Evolutionary conservation across 1,139 yeast genomes (phyloP).

Genomic region (Blastobotrys illinoisensis): DNA sequence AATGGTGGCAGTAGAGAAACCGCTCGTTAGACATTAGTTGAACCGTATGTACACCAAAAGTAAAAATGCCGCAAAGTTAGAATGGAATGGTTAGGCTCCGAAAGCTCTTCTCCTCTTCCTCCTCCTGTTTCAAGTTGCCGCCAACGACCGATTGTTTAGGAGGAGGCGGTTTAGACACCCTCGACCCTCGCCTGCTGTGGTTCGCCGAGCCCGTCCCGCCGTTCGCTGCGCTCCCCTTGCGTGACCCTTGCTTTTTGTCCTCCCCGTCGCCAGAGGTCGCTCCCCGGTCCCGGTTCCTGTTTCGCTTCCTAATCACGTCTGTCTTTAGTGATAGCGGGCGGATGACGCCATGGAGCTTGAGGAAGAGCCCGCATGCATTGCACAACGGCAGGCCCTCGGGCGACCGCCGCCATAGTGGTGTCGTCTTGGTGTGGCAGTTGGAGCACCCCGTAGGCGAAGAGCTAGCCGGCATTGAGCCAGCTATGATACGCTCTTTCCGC

Average conservation of each 20-base stretch:
- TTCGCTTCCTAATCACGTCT: constrained; percentile 83
- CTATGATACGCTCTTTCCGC: background rate
- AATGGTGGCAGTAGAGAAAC: background rate
- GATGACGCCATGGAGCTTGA: constrained; percentile 89
- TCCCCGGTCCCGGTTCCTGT: constrained; percentile 22
- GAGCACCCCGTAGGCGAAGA: constrained; percentile 47
- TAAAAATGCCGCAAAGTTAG: background rate
- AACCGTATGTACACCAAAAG: background rate
- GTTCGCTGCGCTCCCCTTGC: background rate
- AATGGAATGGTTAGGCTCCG: constrained; percentile 4
- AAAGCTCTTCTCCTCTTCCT: constrained; percentile 2
- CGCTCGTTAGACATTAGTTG: background rate
- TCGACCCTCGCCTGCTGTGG: background rate
- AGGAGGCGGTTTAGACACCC: background rate
- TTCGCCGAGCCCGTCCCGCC: background rate
- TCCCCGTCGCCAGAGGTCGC: background rate
- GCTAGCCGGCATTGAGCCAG: constrained; percentile 4
- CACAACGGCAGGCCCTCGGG: constrained; percentile 90
- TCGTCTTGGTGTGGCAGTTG: constrained; percentile 87
- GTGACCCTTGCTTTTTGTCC: background rate
- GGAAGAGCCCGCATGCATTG: constrained; percentile 90
- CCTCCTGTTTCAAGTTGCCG: background rate
- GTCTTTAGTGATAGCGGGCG: constrained; percentile 87
- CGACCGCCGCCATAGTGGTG: constrained; percentile 93
- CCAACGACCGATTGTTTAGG: background rate